Evolutionary conservation across 192 early-diverging fungal genomes (phyloP), one percentile per base, ranked within the genome.

Genomic region (Linderina pennispora): DNA sequence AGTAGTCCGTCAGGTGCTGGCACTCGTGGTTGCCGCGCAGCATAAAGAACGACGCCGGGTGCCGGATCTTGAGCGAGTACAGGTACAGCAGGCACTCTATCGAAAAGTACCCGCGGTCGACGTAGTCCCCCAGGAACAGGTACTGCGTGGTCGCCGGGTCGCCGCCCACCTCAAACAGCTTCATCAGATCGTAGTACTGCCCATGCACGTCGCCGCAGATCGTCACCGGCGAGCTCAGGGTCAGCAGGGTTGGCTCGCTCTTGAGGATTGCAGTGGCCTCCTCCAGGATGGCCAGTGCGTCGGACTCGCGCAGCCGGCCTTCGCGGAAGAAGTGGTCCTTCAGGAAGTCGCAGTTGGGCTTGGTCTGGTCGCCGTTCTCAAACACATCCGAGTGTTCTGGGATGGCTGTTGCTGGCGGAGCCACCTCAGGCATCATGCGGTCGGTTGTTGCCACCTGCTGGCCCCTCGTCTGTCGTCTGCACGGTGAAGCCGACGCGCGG

Each of bases 161-260:
- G 35, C 94, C 95, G 31, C 94, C 94, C 7, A 98, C 92, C 58
- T 96, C 92, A 74, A 98, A 93, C 20, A 98, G 79, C 65, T 98
- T 96, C 89, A 98, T 89, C 56, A 98, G 67, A 66, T 98, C 94
- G 61, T 84, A 98, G 58, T 84, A 98, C 55, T 98, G 94, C n/a
- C 94, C 94, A 62, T 98, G 94, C 49, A 98, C 86, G 68, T 98
- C 94, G 34, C 94, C 94, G 64, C 92, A 96, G 5, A 98, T 91
- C 13, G 94, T 97, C 26, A 97, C 82, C 6, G 94, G 94, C 15
- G 92, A 87, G 48, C 85, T 86, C 32, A 97, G 78, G 51, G 94
- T 86, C 34, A 95, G 61, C 43, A 97, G 57, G 37, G 85, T 98
- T 2, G 81, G 77, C 67, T 98, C 94, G 37, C 77, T 78, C 23